Conservation (phyloP, 129 eudicot genomes). For the Tagetes patula region DNA sequence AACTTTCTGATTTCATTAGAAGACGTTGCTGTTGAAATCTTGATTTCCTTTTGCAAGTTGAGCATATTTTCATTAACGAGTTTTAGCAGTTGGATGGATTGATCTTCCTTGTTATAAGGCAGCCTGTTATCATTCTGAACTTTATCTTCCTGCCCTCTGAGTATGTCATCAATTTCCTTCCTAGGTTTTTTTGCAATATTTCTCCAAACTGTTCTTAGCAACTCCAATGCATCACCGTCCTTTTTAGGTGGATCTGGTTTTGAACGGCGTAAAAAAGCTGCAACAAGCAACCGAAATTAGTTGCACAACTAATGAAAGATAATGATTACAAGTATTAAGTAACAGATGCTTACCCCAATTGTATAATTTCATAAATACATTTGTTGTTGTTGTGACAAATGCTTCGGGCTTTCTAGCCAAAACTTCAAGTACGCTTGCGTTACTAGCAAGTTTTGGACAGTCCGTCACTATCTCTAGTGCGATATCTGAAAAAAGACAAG, state of each 20-base stretch:
- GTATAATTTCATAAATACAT: conserved; percentile 13
- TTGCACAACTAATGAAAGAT: not conserved
- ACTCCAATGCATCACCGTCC: conserved; percentile 26
- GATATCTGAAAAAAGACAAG: conserved; percentile 15
- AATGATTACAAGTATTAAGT: not conserved
- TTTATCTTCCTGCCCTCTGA: conserved; percentile 31
- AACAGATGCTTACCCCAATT: conserved; percentile 13
- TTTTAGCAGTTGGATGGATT: conserved; percentile 27
- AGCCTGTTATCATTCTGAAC: conserved; percentile 22
- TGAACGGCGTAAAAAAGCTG: conserved; percentile 12
- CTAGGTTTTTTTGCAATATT: conserved; percentile 24
- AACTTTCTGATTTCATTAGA: too few relatives aligned
- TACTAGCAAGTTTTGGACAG: conserved; percentile 22
- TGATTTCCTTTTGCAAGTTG: conserved; percentile 11
- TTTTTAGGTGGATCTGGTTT: conserved; percentile 11
- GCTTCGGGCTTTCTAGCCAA: conserved; percentile 41
- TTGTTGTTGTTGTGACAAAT: conserved; percentile 1
- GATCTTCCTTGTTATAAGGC: conserved; percentile 31
- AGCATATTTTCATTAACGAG: conserved; percentile 21
- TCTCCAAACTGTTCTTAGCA: conserved; percentile 30
- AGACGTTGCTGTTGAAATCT: too few relatives aligned
- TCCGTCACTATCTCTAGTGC: conserved; percentile 31
- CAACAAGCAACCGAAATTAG: not conserved
- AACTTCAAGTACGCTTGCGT: conserved; percentile 24
- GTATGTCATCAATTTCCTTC: conserved; percentile 30